These are phyloP conservation scores for Candida smagusa DNA, from an alignment of 1,139 yeast species.

Conservation along the genomic window DNA sequence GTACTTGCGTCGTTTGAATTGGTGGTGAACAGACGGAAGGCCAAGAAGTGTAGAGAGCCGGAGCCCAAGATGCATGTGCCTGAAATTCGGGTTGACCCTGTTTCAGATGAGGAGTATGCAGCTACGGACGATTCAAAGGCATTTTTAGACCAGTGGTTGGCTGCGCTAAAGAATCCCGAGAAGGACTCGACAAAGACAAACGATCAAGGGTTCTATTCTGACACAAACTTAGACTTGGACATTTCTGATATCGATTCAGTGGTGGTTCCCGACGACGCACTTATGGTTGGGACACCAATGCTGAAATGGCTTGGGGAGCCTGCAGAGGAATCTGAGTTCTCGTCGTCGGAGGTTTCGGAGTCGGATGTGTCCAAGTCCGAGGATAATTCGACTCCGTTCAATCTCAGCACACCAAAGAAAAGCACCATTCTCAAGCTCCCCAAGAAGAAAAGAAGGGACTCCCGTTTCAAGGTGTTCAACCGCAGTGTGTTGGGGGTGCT, in stretches of 20 bases:
- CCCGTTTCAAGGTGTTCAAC: conserved; percentile 30
- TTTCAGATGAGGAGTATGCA: conserved; percentile 11
- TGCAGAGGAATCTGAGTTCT: no score
- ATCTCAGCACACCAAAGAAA: not conserved
- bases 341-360: no score
- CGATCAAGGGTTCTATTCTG: conserved; percentile 44
- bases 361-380: not conserved
- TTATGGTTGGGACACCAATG: not conserved
- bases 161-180: conserved; percentile 15
- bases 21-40: conserved; percentile 8
- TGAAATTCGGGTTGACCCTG: conserved; percentile 20
- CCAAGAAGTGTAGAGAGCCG: conserved; percentile 5
- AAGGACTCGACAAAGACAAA: conserved; percentile 27
- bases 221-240: conserved; percentile 22
- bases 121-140: not conserved
- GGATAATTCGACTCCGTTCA: not conserved
- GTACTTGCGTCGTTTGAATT: conserved; percentile 50
- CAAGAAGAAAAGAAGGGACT: not conserved
- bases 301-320: no score
- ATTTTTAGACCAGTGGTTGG: conserved; percentile 1
- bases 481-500: conserved; percentile 65
- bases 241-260: conserved; percentile 30
- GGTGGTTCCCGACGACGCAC: not conserved
- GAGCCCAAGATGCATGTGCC: conserved; percentile 8
- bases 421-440: not conserved